Conservation (phyloP, 2,329 filamentous ascomycete species). For the Akanthomyces uredinophilus region DNA sequence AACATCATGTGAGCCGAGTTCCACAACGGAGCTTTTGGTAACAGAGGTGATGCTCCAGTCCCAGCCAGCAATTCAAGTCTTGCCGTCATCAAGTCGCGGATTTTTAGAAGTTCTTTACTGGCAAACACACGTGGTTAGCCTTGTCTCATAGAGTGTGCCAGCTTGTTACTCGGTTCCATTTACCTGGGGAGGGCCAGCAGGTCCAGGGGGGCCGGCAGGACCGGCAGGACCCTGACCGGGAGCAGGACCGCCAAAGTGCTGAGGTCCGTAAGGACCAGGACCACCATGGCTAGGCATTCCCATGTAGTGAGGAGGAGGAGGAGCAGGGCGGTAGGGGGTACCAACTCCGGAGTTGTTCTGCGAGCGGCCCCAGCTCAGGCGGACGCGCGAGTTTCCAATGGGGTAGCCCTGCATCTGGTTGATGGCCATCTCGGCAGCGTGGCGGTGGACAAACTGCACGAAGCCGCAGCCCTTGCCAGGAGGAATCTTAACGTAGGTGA, state of each 20-base stretch:
- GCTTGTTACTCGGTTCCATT: constrained; percentile 14
- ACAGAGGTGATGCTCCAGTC: not conserved
- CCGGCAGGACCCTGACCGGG: constrained; percentile 38
- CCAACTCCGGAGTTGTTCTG: constrained; percentile 99
- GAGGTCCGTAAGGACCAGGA: constrained; percentile 41
- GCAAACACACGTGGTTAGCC: constrained; percentile 8
- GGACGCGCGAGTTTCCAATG: constrained; percentile 96
- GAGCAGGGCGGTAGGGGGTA: constrained; percentile 93
- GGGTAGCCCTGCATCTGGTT: constrained; percentile 99
- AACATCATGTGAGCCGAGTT: constrained; percentile 16
- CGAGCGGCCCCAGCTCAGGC: constrained; percentile 93
- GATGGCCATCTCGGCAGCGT: constrained; percentile 99
- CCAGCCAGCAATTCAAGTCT: constrained; percentile 6
- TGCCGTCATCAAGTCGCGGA: constrained; percentile 9
- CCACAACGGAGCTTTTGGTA: constrained; percentile 4
- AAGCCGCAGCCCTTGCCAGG: constrained; percentile 99
- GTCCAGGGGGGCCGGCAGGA: constrained; percentile 33
- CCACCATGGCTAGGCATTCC: constrained; percentile 40
- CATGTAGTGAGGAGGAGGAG: constrained; percentile 55
- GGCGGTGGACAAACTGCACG: constrained; percentile 97
- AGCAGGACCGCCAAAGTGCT: constrained; percentile 42
- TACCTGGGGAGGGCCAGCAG: constrained; percentile 37
- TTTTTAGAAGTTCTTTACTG: constrained; percentile 12
- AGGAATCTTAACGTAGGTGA: constrained; percentile 99
- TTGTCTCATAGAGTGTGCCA: constrained; percentile 10